These are phyloP conservation scores for Colletotrichum cordylinicola DNA, from an alignment of 2,329 filamentous ascomycete genomes.

Conservation along the genomic window DNA sequence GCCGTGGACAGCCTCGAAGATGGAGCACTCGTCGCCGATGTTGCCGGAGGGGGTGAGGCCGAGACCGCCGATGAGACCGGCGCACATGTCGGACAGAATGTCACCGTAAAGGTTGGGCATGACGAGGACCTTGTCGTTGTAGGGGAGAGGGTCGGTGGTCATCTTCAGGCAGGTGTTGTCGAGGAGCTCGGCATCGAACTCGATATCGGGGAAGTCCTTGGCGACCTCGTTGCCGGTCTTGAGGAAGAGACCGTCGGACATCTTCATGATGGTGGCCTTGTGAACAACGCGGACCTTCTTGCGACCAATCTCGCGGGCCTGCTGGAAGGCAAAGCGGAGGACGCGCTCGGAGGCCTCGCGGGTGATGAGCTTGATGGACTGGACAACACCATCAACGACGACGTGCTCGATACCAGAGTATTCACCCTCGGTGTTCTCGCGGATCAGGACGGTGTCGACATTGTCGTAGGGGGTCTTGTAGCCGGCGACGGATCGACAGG, in stretches of 20 bases:
- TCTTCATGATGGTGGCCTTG: constrained; percentile 99
- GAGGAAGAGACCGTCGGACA: constrained; percentile 98
- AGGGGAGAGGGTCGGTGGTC: constrained; percentile 92
- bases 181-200: constrained; percentile 97
- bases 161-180: constrained; percentile 99
- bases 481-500: constrained; percentile 94
- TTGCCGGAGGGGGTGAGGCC: constrained; percentile 97
- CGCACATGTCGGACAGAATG: constrained; percentile 99
- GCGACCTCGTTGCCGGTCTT: constrained; percentile 82
- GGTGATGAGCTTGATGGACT: constrained; percentile 99
- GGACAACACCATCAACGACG: constrained; percentile 95
- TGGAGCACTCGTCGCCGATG: constrained; percentile 98
- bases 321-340: constrained; percentile 96
- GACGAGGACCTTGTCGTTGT: constrained; percentile 99
- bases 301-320: constrained; percentile 90
- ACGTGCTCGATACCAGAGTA: constrained; percentile 99
- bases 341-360: constrained; percentile 93
- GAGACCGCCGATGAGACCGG: constrained; percentile 95
- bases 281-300: constrained; percentile 97
- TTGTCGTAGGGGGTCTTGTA: constrained; percentile 99
- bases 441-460: constrained; percentile 96
- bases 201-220: constrained; percentile 94
- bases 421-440: constrained; percentile 99
- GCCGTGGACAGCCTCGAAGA: constrained; percentile 99
- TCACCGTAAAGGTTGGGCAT: constrained; percentile 99